A percentile compares a stretch with the other conserved stretches of the same genome.
These are phyloP conservation scores for Aureobasidium zeae DNA, from an alignment of 2,329 filamentous ascomycete genomes.

Conservation along the genomic window DNA sequence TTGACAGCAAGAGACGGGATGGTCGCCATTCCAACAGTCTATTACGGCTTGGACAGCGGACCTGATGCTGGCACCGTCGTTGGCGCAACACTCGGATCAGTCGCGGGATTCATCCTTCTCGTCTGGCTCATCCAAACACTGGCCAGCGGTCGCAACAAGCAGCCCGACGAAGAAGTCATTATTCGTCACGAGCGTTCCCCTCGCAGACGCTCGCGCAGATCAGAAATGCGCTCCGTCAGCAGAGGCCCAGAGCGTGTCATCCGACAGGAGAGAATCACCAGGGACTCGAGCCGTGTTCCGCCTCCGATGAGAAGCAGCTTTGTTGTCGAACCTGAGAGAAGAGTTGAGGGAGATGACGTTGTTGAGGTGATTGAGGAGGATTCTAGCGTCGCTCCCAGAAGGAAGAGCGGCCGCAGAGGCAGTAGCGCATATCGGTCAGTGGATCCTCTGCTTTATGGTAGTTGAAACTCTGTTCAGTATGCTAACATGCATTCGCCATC, in stretches of 20 bases:
- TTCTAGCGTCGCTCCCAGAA: constrained; percentile 34
- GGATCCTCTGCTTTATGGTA: constrained; percentile 33
- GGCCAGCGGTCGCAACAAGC: constrained; percentile 23
- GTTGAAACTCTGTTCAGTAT: constrained; percentile 23
- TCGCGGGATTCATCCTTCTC: constrained; percentile 45
- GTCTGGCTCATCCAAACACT: constrained; percentile 43
- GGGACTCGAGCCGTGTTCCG: constrained; percentile 21
- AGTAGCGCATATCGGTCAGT: constrained; percentile 42
- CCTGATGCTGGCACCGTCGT: constrained; percentile 49
- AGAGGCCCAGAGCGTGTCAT: constrained; percentile 29
- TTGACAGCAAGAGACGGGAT: constrained; percentile 19
- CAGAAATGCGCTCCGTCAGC: constrained; percentile 26
- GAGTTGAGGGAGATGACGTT: constrained; percentile 44
- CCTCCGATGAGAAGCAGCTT: constrained; percentile 22
- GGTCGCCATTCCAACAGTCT: constrained; percentile 52
- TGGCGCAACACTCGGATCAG: constrained; percentile 50
- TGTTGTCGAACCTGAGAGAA: constrained; percentile 37
- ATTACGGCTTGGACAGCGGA: constrained; percentile 44
- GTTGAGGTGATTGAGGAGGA: constrained; percentile 52
- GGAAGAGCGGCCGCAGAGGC: constrained; percentile 32
- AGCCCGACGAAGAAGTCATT: constrained; percentile 26
- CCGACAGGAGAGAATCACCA: constrained; percentile 27
- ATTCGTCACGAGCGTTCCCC: constrained; percentile 22
- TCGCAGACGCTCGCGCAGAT: constrained; percentile 25
- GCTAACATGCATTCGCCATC: constrained; percentile 1